Evolutionary conservation across 805 yeast species (phyloP), one percentile per base, ranked within the genome.

Genomic region (Sugiyamaella boreocaroliniensis): DNA sequence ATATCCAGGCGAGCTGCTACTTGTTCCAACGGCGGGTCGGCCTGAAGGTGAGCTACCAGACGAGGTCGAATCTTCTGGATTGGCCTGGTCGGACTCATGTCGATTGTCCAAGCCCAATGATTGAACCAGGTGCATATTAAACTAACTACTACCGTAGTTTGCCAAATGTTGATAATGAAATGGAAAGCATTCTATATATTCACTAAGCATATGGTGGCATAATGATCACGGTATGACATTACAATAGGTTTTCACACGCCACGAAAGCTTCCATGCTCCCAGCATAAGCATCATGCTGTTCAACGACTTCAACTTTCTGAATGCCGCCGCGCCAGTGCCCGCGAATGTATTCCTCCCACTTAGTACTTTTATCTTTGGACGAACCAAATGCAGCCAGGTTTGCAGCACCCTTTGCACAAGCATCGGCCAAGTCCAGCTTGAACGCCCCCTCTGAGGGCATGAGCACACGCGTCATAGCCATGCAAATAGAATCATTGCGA

Each of bases 321-420:
- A 32, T 9, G 37, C 37, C 37, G 4, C 37, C 37, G 11, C 37
- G 12, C 56, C 55, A 56, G 19, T 50, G 40, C 34, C 34, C 16
- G 5, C 26, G 15, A 22, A 58, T 55, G 41, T 54, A 56, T 29
- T 47, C 43, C 14, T 58, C 58, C 61, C 61, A 58, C 19, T 50
- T 14, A 10, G 15, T 12, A 11, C 32, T 48, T 12, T 32, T 40
- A 12, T 14, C 32, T 8, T 29, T 15, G n/a, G 29, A 26, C 2
- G 44, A 51, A 5, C 61, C 58, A 42, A 45, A 89, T 47, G 83
- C 72, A 1, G 96, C 92, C 64, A 86, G 85, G 69, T 77, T 86
- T 43, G 95, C 92, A 3, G 96, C 96, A 22, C 97, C 97, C 37
- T 87, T 68, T 0, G 96, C 97, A 75, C 97, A 89, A 0, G 96